Evolutionary conservation across 176 grass and related monocot genomes (phyloP).

Genomic region (Eragrostis curvula): DNA sequence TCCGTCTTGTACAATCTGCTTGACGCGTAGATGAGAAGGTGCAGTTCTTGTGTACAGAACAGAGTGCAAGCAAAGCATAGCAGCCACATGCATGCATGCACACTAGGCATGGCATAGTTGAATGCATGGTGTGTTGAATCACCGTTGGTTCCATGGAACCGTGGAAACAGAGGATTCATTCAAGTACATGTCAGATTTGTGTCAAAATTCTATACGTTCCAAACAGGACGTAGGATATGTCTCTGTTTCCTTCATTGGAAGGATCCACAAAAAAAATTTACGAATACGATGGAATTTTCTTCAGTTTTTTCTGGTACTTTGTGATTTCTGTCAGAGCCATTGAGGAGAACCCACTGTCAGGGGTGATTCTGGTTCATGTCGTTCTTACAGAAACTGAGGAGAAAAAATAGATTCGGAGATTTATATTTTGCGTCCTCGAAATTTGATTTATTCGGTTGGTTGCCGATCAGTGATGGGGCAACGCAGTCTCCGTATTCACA

Average conservation of each 20-base stretch:
- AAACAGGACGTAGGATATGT: neutral
- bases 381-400: neutral
- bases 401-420: neutral
- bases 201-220: neutral
- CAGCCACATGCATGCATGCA: conserved; percentile 32
- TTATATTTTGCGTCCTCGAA: neutral
- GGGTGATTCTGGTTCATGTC: neutral
- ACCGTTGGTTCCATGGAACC: conserved; percentile 3
- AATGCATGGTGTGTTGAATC: conserved; percentile 34
- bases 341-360: neutral
- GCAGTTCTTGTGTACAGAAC: neutral
- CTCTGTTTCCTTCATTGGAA: neutral
- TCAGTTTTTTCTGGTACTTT: neutral
- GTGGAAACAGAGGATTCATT: neutral
- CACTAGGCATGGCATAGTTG: neutral
- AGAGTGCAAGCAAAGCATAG: conserved; percentile 45
- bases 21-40: neutral
- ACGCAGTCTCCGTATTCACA: neutral
- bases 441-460: conserved; percentile 1
- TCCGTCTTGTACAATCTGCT: neutral
- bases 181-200: neutral
- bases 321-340: neutral
- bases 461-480: conserved; percentile 27
- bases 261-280: neutral
- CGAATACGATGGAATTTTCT: neutral